Percentiles rank a stretch among this genome's conserved stretches.
phyloP scores from a whole-genome alignment of 2,329 filamentous ascomycete genomes.

The Fusarium camptoceras region DNA sequence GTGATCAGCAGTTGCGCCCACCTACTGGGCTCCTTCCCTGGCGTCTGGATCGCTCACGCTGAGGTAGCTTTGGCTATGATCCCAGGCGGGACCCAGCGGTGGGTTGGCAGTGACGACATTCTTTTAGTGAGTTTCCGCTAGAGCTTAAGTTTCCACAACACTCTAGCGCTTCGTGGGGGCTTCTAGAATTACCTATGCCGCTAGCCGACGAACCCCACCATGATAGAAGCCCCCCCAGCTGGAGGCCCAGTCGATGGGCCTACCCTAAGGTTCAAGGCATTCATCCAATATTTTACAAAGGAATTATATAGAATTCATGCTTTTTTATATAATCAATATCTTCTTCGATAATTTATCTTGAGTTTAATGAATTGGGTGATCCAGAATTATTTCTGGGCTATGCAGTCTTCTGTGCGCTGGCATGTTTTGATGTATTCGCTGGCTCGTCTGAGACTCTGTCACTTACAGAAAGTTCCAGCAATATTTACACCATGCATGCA shows the following conservation, averaged over 20 bases:
- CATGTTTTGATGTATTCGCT: constrained; percentile 6
- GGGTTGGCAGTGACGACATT: constrained; percentile 42
- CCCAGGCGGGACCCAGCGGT: constrained; percentile 20
- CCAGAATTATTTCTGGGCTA: neutral
- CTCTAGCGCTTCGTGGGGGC: constrained; percentile 41
- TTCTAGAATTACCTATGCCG: constrained; percentile 43
- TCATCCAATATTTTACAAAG: neutral
- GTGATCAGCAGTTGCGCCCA: constrained; percentile 29
- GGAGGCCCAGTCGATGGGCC: neutral
- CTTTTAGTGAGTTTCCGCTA: constrained; percentile 32
- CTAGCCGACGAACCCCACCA: neutral
- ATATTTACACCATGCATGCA: neutral
- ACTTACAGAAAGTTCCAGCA: constrained; percentile 8
- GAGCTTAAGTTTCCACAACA: constrained; percentile 36
- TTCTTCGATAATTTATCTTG: neutral
- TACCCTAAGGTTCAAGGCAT: neutral
- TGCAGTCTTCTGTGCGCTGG: constrained; percentile 1
- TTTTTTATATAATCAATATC: no score
- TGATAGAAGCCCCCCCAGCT: neutral
- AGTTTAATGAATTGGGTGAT: neutral
- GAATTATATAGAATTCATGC: neutral
- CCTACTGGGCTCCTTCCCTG: constrained; percentile 10
- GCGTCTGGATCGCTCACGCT: constrained; percentile 10
- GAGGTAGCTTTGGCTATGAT: neutral
- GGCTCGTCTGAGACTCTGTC: neutral